Evolutionary conservation across 345 rosid species (phyloP), one percentile per base, ranked within the genome.

Genomic region (Diplotaxis tenuifolia): DNA sequence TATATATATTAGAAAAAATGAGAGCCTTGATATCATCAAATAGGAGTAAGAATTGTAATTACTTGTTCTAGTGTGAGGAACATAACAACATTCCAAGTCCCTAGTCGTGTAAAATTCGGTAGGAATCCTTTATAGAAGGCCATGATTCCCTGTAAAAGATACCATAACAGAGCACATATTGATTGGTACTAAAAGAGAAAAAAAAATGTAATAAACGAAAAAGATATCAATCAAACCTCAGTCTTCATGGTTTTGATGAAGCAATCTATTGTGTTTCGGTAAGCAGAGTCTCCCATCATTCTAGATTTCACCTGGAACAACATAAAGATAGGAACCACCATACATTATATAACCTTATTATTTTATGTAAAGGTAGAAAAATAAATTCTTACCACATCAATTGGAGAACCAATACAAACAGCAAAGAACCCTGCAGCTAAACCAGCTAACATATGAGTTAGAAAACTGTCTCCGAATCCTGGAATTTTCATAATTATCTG

Each of bases 291-390:
- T 62, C 99, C 99, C 97, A 95, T 90, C 99, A 95, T 95, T 81
- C 99, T 87, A 4, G 99, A 95, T 85, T 95, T 95, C 67, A 95
- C 96, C 99, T 92, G 86, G 70, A n/a, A n/a, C n/a, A n/a, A n/a
- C n/a, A n/a, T n/a, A n/a, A n/a, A n/a, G n/a, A n/a, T n/a, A n/a
- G n/a, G n/a, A 82, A 80, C 70, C 67, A 71, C 58, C 36, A 65
- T 31, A 68, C 64, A n/a, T n/a, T n/a, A n/a, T n/a, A n/a, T 69
- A 28, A 60, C 52, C 23, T 77, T 62, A 19, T 59, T 77, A 76
- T 11, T 60, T 59, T 59, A 58, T 58, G 72, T 18, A 50, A 60
- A 45, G 62, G 63, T 56, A 57, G 70, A 66, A 73, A 21, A 58
- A 70, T 71, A 67, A 64, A 53, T 65, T 62, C 84, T 69, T 82